Evolutionary conservation across 768 basidiomycete species (phyloP).

Genomic region (Suillus spraguei): DNA sequence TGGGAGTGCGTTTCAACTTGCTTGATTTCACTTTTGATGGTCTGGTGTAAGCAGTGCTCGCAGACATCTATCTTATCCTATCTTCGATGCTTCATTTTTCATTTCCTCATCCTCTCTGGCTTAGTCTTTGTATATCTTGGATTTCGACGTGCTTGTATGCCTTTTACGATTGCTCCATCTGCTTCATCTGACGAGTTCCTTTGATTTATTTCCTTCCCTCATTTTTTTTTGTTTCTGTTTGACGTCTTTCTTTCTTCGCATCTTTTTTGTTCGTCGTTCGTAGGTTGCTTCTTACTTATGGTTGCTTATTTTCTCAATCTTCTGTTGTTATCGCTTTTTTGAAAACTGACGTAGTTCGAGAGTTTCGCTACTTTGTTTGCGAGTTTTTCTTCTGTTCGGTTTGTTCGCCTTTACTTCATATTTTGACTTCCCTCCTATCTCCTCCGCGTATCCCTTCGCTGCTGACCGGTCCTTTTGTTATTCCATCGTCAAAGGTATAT

Average conservation of each 20-base stretch:
- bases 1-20: conserved; percentile 76
- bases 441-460: not conserved
- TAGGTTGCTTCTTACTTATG: conserved; percentile 9
- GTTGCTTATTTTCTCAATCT: conserved; percentile 6
- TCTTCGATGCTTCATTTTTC: conserved; percentile 6
- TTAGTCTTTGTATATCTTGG: conserved; percentile 6
- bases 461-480: not conserved
- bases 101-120: not conserved
- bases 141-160: conserved; percentile 3
- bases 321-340: conserved; percentile 6
- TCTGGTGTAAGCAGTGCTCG: not conserved
- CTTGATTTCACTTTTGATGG: conserved; percentile 30
- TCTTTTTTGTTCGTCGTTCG: not conserved
- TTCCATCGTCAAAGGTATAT: conserved; percentile 17
- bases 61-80: not conserved
- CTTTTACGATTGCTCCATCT: conserved; percentile 4
- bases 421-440: not conserved
- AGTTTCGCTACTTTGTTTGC: not conserved
- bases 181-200: conserved; percentile 4
- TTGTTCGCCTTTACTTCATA: not conserved
- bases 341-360: not conserved
- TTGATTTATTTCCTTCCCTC: not conserved
- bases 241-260: not conserved
- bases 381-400: not conserved
- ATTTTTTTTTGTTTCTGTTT: not conserved